A percentile compares a stretch with the other conserved stretches of the same genome.
These are phyloP conservation scores for Pseudogymnoascus sp. DNA, from an alignment of 2,329 filamentous ascomycete species.

Conservation along the genomic window DNA sequence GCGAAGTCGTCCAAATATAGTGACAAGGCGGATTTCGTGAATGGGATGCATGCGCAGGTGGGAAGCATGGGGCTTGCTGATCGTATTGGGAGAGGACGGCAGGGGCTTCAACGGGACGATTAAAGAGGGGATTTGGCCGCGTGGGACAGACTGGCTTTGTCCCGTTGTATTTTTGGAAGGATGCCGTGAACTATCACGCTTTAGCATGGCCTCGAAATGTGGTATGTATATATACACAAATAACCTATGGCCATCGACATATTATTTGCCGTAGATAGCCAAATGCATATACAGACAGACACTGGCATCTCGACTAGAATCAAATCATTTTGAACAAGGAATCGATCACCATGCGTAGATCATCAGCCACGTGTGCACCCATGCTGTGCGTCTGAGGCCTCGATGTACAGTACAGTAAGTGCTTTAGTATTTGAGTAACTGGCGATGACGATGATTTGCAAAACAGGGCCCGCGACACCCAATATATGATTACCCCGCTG, in stretches of 20 bases:
- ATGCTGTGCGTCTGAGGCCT: neutral
- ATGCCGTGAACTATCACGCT: neutral
- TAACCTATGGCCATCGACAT: neutral
- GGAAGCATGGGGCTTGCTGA: conserved; percentile 44
- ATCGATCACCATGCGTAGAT: neutral
- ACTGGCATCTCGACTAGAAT: neutral
- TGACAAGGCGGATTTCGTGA: conserved; percentile 57
- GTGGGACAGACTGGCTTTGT: neutral
- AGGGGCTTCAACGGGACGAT: conserved; percentile 39
- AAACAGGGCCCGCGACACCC: neutral
- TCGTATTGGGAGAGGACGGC: conserved; percentile 41
- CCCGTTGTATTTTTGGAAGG: neutral
- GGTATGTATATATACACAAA: neutral
- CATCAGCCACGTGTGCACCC: conserved; percentile 2
- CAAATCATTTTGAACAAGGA: neutral
- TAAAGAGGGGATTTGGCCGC: conserved; percentile 19
- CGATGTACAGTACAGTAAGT: neutral
- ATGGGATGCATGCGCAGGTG: conserved; percentile 52
- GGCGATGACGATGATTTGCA: neutral
- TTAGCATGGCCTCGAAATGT: neutral
- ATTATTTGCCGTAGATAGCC: neutral
- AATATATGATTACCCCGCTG: neutral
- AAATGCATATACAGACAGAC: neutral
- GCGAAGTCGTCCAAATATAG: conserved; percentile 51
- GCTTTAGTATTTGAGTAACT: neutral